Evolutionary conservation across 116 monocot genomes (phyloP).

Genomic region (Papilionanthe hybrid): DNA sequence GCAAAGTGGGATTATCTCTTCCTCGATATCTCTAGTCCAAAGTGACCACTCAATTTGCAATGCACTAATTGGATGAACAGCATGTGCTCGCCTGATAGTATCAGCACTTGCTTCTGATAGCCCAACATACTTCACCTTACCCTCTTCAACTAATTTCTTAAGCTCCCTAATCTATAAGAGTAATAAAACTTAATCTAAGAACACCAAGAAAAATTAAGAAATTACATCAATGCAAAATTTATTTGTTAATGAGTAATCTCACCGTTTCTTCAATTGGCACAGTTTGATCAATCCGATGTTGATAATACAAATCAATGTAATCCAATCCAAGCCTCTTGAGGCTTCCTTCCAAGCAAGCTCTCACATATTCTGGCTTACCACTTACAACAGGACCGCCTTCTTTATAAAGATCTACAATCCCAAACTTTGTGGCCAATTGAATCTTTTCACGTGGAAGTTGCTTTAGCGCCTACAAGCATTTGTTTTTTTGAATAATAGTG

Average conservation of each 20-base stretch:
- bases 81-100: constrained; percentile 73
- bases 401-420: neutral
- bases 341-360: constrained; percentile 46
- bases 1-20: constrained; percentile 69
- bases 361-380: constrained; percentile 46
- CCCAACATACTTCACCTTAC: constrained; percentile 72
- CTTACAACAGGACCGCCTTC: neutral
- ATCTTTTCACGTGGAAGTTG: constrained; percentile 29
- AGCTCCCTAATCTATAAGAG: constrained; percentile 37
- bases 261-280: constrained; percentile 53
- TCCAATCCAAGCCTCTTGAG: constrained; percentile 45
- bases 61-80: constrained; percentile 70
- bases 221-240: neutral
- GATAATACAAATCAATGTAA: constrained; percentile 60
- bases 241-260: neutral
- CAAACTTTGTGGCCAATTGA: constrained; percentile 49
- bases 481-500: neutral
- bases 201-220: neutral
- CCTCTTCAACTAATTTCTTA: constrained; percentile 69
- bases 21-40: constrained; percentile 73
- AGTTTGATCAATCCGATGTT: constrained; percentile 33
- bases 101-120: constrained; percentile 75
- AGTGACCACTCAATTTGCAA: constrained; percentile 85
- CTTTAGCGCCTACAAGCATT: constrained; percentile 22
- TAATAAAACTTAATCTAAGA: neutral